Percentiles rank a stretch among this genome's conserved stretches.
Conservation (phyloP, 345 rosid species). For the Stellera chamaejasme region DNA sequence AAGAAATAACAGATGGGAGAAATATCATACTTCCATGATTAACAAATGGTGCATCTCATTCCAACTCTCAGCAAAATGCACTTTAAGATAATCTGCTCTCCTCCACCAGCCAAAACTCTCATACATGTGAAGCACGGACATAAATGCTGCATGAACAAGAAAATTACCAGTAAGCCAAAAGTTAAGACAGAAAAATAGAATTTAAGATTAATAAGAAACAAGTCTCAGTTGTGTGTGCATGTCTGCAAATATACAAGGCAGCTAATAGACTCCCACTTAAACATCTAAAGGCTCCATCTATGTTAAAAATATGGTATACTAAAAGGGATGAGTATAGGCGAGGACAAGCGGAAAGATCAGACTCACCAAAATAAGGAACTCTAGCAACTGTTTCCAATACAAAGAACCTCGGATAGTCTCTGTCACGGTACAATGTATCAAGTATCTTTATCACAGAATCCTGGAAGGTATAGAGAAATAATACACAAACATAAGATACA, state of each 20-base stretch:
- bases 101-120: slow-evolving; percentile 99
- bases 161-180: slow-evolving; percentile 4
- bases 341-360: slow-evolving; percentile 3
- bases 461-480: slow-evolving; percentile 22
- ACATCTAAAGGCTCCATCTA: not conserved
- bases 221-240: too few species aligned
- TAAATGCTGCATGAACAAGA: slow-evolving; percentile 50
- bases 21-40: slow-evolving; percentile 81
- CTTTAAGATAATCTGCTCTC: slow-evolving; percentile 88
- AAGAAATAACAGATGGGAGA: too few species aligned
- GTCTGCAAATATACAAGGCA: too few species aligned
- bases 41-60: slow-evolving; percentile 99
- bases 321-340: not conserved
- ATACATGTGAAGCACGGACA: slow-evolving; percentile 93
- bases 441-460: slow-evolving; percentile 87
- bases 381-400: slow-evolving; percentile 96
- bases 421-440: slow-evolving; percentile 67
- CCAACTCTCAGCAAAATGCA: slow-evolving; percentile 99
- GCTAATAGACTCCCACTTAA: too few species aligned
- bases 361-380: slow-evolving; percentile 93
- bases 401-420: slow-evolving; percentile 83
- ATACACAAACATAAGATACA: not conserved
- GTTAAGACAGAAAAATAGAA: not conserved
- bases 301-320: not conserved
- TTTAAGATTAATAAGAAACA: too few species aligned